A percentile compares a stretch with the other conserved stretches of the same genome.
These are phyloP conservation scores for Epithele typhae DNA, from an alignment of 768 basidiomycete species.

Conservation along the genomic window DNA sequence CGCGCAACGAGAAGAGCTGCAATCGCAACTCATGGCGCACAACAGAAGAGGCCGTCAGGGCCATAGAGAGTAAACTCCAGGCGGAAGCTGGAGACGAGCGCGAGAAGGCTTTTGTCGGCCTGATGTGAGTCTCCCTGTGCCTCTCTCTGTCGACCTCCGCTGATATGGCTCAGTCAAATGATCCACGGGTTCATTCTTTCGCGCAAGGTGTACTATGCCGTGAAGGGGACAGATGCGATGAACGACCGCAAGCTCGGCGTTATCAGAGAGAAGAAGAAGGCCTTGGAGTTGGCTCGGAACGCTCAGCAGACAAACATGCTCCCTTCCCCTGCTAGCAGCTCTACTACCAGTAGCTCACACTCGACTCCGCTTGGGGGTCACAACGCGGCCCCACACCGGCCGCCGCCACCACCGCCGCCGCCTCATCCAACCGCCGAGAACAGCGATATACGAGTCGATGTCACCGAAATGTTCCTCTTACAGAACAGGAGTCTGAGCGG, in stretches of 20 bases:
- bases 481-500: conserved; percentile 10
- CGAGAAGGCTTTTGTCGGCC: conserved; percentile 62
- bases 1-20: no score
- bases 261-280: conserved; percentile 6
- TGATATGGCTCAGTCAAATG: conserved; percentile 53
- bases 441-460: conserved; percentile 12
- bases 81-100: conserved; percentile 41
- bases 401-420: conserved; percentile 5
- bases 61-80: conserved; percentile 70
- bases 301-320: conserved; percentile 49
- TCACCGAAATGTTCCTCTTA: conserved; percentile 13
- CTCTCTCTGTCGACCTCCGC: background rate
- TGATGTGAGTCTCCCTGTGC: conserved; percentile 58
- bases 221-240: conserved; percentile 23
- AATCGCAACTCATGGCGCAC: conserved; percentile 62
- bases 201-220: conserved; percentile 43
- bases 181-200: conserved; percentile 71
- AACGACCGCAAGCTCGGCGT: conserved; percentile 12
- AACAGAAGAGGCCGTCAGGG: conserved; percentile 62
- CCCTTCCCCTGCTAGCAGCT: conserved; percentile 72
- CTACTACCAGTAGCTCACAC: conserved; percentile 64
- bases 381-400: conserved; percentile 37
- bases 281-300: background rate
- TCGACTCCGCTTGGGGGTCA: conserved; percentile 70
- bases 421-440: conserved; percentile 21